phyloP scores from a whole-genome alignment of 169 alveolate species.

The Cyclospora cayetanensis region DNA sequence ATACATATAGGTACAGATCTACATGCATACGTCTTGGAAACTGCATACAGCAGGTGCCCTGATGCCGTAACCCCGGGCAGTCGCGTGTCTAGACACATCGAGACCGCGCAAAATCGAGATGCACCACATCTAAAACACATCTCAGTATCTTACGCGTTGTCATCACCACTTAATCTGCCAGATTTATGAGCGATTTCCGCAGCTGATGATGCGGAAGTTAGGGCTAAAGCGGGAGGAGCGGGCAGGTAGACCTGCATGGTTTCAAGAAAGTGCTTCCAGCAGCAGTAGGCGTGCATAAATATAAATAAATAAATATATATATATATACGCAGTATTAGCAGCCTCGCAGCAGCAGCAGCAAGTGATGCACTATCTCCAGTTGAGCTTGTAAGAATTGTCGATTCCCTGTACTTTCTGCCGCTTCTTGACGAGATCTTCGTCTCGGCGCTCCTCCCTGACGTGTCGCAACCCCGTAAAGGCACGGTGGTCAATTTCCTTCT shows the following conservation, averaged over 20 bases:
- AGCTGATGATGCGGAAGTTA: background rate
- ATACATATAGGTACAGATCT: background rate
- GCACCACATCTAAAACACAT: background rate
- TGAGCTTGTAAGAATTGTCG: constrained; percentile 18
- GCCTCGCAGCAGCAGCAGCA: too few relatives aligned
- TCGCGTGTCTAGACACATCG: background rate
- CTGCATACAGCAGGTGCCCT: too few relatives aligned
- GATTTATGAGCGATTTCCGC: background rate
- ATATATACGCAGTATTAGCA: too few relatives aligned
- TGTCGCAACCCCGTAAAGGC: constrained; percentile 17
- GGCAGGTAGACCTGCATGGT: background rate
- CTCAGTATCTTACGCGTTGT: background rate
- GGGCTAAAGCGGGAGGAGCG: background rate
- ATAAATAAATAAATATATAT: too few relatives aligned
- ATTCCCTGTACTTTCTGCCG: background rate
- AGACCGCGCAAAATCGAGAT: background rate
- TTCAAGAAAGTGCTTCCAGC: too few relatives aligned
- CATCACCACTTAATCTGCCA: background rate
- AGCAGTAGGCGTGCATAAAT: too few relatives aligned
- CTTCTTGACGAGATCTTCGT: constrained; percentile 13
- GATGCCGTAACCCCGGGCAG: too few relatives aligned
- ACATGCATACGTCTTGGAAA: background rate
- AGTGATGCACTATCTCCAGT: background rate
- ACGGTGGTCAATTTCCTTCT: constrained; percentile 4
- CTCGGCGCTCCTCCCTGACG: constrained; percentile 24